Evolutionary conservation across 257 asterid genomes (phyloP), one percentile per base, ranked within the genome.

Genomic region (Echium plantagineum): DNA sequence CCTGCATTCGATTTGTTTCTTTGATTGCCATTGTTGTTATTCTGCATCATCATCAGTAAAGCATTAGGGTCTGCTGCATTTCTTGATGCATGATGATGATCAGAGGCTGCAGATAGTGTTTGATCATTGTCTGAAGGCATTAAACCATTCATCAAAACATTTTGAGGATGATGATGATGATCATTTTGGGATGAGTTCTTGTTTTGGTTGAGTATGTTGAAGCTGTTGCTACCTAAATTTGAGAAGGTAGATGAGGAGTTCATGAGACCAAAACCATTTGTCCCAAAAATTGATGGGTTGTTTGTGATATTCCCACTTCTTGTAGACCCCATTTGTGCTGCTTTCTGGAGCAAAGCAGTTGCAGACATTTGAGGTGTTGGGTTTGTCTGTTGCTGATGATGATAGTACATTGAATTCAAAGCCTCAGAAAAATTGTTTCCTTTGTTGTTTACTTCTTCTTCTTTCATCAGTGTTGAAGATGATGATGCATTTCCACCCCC

Each of bases 281-380:
- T 13, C 16, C 78, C 74, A 46, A 79, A 77, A 2, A 75, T 42
- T 1, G 80, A 28, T 7, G 89, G 68, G 18, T 71, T 75, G 70
- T 72, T 79, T 15, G 3, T 12, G 16, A 9, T 42, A 4, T 42
- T 42, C 16, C 16, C 49, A 42, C 75, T 69, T 49, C 87, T 77
- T 0, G 91, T 84, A 18, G 97, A 89, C 22, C 97, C 97, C 85
- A 89, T 80, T 58, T 82, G 95, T 5, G 97, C 89, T 51, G 97
- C 97, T 49, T 77, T 89, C 69, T 89, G 95, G 7, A 89, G 74
- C 22, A 89, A 73, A 15, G 95, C 88, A 1, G 95, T 89, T 5
- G 97, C 97, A 0, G 97, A 89, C 95, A 89, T 82, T 0, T 82
- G 86, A 26, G 80, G 72, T 10, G 70, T 53, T 10, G 80, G 21